A percentile compares a stretch with the other conserved stretches of the same genome.
Evolutionary conservation across 1,284 basidiomycete genomes (phyloP).

Genomic region (Coniferiporia weirii): DNA sequence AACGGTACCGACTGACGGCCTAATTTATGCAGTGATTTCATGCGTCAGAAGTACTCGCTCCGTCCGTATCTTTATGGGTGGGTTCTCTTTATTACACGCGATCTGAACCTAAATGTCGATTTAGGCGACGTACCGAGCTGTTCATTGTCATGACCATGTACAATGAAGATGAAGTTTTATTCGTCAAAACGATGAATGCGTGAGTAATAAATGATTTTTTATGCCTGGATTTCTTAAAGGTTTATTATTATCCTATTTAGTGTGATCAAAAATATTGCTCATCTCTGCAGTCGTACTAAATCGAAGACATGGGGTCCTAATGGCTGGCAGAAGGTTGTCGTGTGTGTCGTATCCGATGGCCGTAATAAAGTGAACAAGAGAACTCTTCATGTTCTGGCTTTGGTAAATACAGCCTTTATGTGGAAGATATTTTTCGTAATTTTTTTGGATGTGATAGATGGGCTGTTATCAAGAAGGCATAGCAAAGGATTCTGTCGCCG

Average conservation of each 20-base stretch:
- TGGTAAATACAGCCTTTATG: constrained; percentile 38
- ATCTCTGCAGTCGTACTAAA: constrained; percentile 73
- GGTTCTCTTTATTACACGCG: not conserved
- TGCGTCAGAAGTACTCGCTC: constrained; percentile 71
- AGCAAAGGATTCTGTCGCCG: constrained; percentile 87
- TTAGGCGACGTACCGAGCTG: constrained; percentile 78
- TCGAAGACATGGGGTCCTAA: constrained; percentile 94
- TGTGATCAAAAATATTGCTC: constrained; percentile 86
- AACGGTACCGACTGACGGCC: too few species aligned
- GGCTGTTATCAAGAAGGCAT: constrained; percentile 96
- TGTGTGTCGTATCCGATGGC: constrained; percentile 90
- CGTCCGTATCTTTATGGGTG: constrained; percentile 71
- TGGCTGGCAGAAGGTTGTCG: constrained; percentile 94
- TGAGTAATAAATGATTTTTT: constrained; percentile 33
- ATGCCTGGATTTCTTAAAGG: not conserved
- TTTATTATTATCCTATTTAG: constrained; percentile 30
- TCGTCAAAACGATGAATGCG: constrained; percentile 84
- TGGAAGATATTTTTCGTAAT: not conserved
- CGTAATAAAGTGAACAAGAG: constrained; percentile 88
- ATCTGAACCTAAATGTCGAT: not conserved
- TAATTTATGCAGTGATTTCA: constrained; percentile 47
- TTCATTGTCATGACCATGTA: constrained; percentile 97
- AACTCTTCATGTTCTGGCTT: constrained; percentile 75
- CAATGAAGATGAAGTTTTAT: constrained; percentile 90
- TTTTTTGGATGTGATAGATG: constrained; percentile 52